phyloP scores from a whole-genome alignment of 2,329 filamentous ascomycete species.

The Phialophora tarda region DNA sequence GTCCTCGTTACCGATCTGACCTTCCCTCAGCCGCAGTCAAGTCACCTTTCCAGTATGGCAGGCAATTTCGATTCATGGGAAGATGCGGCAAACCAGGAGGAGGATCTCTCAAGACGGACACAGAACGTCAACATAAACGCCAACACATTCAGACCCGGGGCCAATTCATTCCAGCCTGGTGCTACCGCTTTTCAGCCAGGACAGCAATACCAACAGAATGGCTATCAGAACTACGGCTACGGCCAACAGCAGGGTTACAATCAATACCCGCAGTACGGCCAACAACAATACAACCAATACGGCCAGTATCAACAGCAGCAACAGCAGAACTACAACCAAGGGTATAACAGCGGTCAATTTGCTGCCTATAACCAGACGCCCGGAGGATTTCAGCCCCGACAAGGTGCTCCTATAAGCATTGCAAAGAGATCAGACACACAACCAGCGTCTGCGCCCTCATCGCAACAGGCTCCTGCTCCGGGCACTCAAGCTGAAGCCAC shows the following conservation, averaged over 20 bases:
- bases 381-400: constrained; percentile 48
- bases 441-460: constrained; percentile 53
- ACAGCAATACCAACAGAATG: constrained; percentile 66
- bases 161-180: constrained; percentile 67
- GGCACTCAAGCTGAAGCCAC: constrained; percentile 48
- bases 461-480: constrained; percentile 52
- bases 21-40: neutral
- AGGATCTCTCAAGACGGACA: constrained; percentile 75
- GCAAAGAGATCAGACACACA: constrained; percentile 53
- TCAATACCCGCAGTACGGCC: constrained; percentile 63
- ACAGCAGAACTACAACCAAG: constrained; percentile 50
- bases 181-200: constrained; percentile 74
- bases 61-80: constrained; percentile 90
- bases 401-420: constrained; percentile 53
- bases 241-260: constrained; percentile 61
- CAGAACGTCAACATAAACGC: constrained; percentile 71
- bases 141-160: constrained; percentile 68
- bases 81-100: constrained; percentile 77
- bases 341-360: constrained; percentile 54
- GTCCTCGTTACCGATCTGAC: neutral
- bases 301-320: constrained; percentile 50
- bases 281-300: constrained; percentile 53
- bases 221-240: constrained; percentile 53
- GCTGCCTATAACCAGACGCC: constrained; percentile 50
- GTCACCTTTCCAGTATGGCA: constrained; percentile 64